phyloP scores from a whole-genome alignment of 2,329 filamentous ascomycete genomes.

The Nemania sp. region DNA sequence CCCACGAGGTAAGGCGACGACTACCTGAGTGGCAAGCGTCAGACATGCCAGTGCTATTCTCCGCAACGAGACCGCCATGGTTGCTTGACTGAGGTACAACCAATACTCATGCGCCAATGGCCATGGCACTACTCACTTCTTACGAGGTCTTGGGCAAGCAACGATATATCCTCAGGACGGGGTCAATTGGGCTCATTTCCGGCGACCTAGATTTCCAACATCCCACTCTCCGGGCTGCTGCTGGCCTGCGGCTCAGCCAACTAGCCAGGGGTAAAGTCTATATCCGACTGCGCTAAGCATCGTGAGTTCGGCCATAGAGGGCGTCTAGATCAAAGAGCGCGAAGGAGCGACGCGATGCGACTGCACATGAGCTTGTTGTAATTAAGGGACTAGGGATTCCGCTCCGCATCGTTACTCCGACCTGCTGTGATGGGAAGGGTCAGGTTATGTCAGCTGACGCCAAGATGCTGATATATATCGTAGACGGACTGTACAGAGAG shows the following conservation, averaged over 20 bases:
- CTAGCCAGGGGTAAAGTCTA: not conserved
- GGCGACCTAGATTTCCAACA: not conserved
- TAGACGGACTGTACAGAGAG: not conserved
- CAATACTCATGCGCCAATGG: not conserved
- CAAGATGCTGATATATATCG: not conserved
- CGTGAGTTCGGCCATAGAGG: not conserved
- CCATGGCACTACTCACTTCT: not conserved
- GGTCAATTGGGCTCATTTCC: not conserved
- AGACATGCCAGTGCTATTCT: not conserved
- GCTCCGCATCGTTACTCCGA: not conserved
- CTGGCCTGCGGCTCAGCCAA: not conserved
- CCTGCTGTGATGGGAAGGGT: not conserved
- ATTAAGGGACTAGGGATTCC: not conserved
- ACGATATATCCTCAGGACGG: not conserved
- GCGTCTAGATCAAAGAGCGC: not conserved
- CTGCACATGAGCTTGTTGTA: not conserved
- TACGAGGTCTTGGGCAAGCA: not conserved
- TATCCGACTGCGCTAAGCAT: not conserved
- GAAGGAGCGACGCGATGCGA: not conserved
- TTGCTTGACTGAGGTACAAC: not conserved
- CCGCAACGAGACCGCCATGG: not conserved
- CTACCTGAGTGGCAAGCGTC: not conserved
- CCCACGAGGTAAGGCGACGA: not conserved
- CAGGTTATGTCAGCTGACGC: conserved; percentile 1
- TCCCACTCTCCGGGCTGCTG: not conserved